Evolutionary conservation across 2,329 filamentous ascomycete species (phyloP), one percentile per base, ranked within the genome.

Genomic region (Conoideocrella luteorostrata): DNA sequence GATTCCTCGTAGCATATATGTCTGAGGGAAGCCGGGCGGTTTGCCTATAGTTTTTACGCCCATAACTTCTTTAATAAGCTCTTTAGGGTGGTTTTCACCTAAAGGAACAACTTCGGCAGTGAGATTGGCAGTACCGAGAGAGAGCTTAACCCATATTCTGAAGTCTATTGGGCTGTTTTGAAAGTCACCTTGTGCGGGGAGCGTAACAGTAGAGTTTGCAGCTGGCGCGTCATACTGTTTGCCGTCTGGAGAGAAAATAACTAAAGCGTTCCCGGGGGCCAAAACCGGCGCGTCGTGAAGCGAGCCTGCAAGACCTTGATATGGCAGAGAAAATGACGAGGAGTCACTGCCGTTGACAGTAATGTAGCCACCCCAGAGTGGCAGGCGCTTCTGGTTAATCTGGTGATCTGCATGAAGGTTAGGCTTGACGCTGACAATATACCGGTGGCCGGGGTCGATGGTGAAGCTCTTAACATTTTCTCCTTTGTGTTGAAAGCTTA

Each of bases 361-460:
- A 26, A 72, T 57, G 49, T 62, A 70, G 4, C 69, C 69, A 4
- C 63, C 66, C 56, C 67, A 72, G 2, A 71, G 55, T 3, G 67
- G 65, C 1, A 71, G 54, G 20, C 63, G 63, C 1, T n/a, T n/a
- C n/a, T n/a, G n/a, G n/a, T 52, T 56, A 9, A 56, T 50, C 26
- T 67, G 54, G 1, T 68, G 51, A 2, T 56, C 51, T 51, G 17
- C 46, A 0, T 72, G 71, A 1, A 68, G 63, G 1, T 62, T 67
- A 3, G 69, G 65, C 0, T 62, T 61, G 11, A 78, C 71, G n/a
- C 65, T 59, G 42, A 78, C 56, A 0, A 66, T 66, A 46, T 69
- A 65, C 10, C 65, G 63, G 44, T 71, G 53, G 5, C 64, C 65
- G 3, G 64, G 61, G 1, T 54, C 52, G 6, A 78, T 54, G 0